phyloP scores from a whole-genome alignment of 768 basidiomycete species.

The Termitomyces sp. region DNA sequence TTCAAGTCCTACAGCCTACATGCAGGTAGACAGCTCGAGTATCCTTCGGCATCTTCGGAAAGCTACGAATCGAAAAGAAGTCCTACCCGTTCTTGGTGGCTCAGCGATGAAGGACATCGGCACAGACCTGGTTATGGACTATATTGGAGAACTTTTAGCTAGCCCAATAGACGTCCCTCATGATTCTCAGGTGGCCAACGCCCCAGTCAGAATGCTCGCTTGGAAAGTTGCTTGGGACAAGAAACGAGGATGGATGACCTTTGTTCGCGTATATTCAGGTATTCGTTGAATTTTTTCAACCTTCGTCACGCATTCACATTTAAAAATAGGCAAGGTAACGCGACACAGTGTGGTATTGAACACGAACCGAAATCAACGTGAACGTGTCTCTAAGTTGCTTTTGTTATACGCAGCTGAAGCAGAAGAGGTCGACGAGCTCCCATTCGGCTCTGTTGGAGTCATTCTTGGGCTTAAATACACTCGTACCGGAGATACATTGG shows the following conservation, averaged over 20 bases:
- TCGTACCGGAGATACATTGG: constrained; percentile 83
- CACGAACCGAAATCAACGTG: constrained; percentile 61
- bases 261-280: constrained; percentile 88
- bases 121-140: constrained; percentile 78
- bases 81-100: constrained; percentile 81
- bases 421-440: constrained; percentile 74
- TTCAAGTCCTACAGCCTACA: constrained; percentile 58
- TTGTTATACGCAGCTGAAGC: constrained; percentile 75
- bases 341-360: constrained; percentile 63
- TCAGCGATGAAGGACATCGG: constrained; percentile 81
- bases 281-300: constrained; percentile 16
- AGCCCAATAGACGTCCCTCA: constrained; percentile 67
- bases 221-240: constrained; percentile 92
- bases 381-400: constrained; percentile 71
- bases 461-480: constrained; percentile 80
- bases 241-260: constrained; percentile 87
- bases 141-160: constrained; percentile 74
- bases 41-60: constrained; percentile 66
- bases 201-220: constrained; percentile 62
- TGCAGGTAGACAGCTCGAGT: constrained; percentile 46
- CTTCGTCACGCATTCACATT: background rate
- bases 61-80: constrained; percentile 59
- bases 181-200: constrained; percentile 38
- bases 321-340: constrained; percentile 60
- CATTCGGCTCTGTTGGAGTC: constrained; percentile 83